Conservation (phyloP, 1,284 basidiomycete species). For the Cryptococcus hybrid region DNA sequence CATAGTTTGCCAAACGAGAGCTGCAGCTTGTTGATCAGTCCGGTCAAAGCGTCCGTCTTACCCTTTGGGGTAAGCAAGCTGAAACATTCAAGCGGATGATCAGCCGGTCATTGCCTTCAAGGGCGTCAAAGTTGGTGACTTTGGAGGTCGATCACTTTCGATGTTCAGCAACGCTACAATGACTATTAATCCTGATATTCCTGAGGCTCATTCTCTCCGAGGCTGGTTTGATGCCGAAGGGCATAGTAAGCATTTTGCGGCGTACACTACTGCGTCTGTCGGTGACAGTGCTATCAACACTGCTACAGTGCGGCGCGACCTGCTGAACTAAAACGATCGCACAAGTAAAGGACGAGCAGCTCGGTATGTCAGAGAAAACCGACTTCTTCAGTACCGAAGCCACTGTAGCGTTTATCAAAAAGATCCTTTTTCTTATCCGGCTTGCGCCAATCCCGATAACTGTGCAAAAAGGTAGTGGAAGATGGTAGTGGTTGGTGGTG, state of each 20-base stretch:
- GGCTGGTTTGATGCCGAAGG: slow-evolving; percentile 85
- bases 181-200: slow-evolving; percentile 82
- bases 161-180: slow-evolving; percentile 68
- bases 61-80: slow-evolving; percentile 95
- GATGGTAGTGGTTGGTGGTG: slow-evolving; percentile 76
- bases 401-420: slow-evolving; percentile 86
- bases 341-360: slow-evolving; percentile 76
- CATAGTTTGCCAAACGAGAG: slow-evolving; percentile 79
- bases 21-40: slow-evolving; percentile 84
- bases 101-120: slow-evolving; percentile 85
- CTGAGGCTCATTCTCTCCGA: slow-evolving; percentile 77
- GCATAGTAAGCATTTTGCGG: slow-evolving; percentile 62
- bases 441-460: slow-evolving; percentile 68
- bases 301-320: slow-evolving; percentile 54
- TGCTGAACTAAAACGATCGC: slow-evolving; percentile 70
- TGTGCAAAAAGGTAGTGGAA: slow-evolving; percentile 92
- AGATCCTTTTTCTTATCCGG: slow-evolving; percentile 86
- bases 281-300: slow-evolving; percentile 21
- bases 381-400: slow-evolving; percentile 82
- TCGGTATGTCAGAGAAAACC: slow-evolving; percentile 74
- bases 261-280: slow-evolving; percentile 58
- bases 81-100: slow-evolving; percentile 66
- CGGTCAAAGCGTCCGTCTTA: slow-evolving; percentile 75
- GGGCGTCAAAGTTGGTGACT: slow-evolving; percentile 92
- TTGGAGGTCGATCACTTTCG: slow-evolving; percentile 82